Conservation (phyloP, 352 stramenopile species). For the Phytophthora boehmeriae region DNA sequence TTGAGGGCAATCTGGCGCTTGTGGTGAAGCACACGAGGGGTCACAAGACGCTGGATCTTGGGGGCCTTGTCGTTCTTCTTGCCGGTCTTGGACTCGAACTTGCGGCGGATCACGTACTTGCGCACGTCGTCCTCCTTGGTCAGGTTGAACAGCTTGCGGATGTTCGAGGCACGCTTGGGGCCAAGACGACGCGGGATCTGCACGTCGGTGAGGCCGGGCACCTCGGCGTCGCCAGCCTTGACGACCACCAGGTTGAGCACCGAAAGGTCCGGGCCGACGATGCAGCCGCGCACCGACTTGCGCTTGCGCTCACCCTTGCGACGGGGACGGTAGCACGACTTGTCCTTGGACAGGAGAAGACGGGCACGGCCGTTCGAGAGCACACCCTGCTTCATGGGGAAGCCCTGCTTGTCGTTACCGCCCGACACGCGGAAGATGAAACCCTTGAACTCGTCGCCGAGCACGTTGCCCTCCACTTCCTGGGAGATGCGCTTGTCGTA, state of each 20-base stretch:
- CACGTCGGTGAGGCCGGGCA: conserved; percentile 98
- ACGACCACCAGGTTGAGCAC: conserved; percentile 99
- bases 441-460: conserved; percentile 99
- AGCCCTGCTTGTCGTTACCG: conserved; percentile 99
- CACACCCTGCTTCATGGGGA: conserved; percentile 99
- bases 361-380: conserved; percentile 98
- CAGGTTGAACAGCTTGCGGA: conserved; percentile 99
- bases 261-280: conserved; percentile 98
- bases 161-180: conserved; percentile 99
- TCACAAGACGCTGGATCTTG: conserved; percentile 99
- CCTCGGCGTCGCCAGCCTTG: conserved; percentile 96
- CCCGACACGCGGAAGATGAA: conserved; percentile 99
- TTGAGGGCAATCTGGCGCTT: conserved; percentile 91
- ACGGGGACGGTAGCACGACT: conserved; percentile 96
- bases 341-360: conserved; percentile 98
- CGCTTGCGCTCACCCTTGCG: conserved; percentile 98
- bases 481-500: conserved; percentile 99
- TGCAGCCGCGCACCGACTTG: conserved; percentile 99
- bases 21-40: conserved; percentile 96
- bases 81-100: conserved; percentile 99
- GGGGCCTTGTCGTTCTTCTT: conserved; percentile 98
- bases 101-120: conserved; percentile 99
- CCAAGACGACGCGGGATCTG: conserved; percentile 96
- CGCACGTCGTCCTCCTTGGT: conserved; percentile 99
- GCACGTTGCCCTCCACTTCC: conserved; percentile 97